Percentiles rank a stretch among this genome's conserved stretches.
These are phyloP conservation scores for Kuraishia borneana DNA, from an alignment of 805 yeast genomes.

Conservation along the genomic window DNA sequence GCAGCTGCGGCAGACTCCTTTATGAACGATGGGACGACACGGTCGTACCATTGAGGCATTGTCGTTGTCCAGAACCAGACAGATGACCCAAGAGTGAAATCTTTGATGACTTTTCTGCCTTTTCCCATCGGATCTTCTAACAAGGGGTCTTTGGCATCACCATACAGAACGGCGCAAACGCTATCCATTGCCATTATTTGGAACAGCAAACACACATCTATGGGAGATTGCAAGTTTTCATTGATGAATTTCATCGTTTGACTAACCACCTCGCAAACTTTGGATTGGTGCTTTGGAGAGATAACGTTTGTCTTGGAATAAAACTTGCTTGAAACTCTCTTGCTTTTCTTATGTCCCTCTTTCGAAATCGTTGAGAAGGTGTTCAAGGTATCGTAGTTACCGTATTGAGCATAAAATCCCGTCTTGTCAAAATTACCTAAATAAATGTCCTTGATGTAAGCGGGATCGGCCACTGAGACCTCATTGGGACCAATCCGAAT, in stretches of 20 bases:
- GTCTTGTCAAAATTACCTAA: slow-evolving; percentile 45
- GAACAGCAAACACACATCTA: slow-evolving; percentile 54
- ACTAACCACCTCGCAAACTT: slow-evolving; percentile 21
- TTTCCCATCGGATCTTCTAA: slow-evolving; percentile 24
- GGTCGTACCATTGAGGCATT: slow-evolving; percentile 41
- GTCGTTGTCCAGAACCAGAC: slow-evolving; percentile 59
- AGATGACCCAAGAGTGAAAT: slow-evolving; percentile 38
- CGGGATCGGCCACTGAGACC: slow-evolving; percentile 42
- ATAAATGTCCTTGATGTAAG: slow-evolving; percentile 44
- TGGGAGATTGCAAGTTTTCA: slow-evolving; percentile 12
- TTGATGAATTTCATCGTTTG: slow-evolving; percentile 15
- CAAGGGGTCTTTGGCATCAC: slow-evolving; percentile 31
- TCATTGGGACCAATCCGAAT: slow-evolving; percentile 53
- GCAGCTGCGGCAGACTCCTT: slow-evolving; percentile 25
- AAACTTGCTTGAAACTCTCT: slow-evolving; percentile 27
- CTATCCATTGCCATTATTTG: slow-evolving; percentile 67
- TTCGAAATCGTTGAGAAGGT: slow-evolving; percentile 47
- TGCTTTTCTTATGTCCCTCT: slow-evolving; percentile 30
- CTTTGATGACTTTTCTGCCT: slow-evolving; percentile 29
- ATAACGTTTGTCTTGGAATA: slow-evolving; percentile 33
- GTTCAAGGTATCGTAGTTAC: slow-evolving; percentile 45
- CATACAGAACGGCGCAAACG: slow-evolving; percentile 50
- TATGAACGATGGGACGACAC: slow-evolving; percentile 31
- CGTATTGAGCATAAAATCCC: slow-evolving; percentile 46
- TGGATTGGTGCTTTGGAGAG: slow-evolving; percentile 17